These are phyloP conservation scores for Scedosporium minutisporum DNA, from an alignment of 2,329 filamentous ascomycete genomes.

Conservation along the genomic window DNA sequence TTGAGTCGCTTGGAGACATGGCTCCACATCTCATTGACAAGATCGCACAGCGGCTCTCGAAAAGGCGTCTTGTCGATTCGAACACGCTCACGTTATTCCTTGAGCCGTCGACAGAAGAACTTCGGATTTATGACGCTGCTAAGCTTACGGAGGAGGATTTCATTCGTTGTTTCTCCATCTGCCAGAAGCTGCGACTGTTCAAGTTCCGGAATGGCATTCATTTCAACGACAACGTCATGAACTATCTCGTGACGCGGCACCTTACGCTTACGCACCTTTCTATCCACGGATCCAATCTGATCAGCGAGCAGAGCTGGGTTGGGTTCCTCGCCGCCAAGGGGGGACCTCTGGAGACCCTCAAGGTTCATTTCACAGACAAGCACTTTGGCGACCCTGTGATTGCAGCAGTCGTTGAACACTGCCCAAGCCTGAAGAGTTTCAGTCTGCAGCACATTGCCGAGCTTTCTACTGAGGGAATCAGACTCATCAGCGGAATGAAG, in stretches of 20 bases:
- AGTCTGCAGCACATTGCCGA: conserved; percentile 77
- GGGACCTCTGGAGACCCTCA: conserved; percentile 52
- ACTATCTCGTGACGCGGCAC: conserved; percentile 68
- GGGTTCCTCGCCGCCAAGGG: conserved; percentile 60
- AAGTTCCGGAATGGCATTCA: conserved; percentile 81
- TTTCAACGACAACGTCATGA: conserved; percentile 75
- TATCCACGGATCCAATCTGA: conserved; percentile 74
- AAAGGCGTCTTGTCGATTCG: conserved; percentile 45
- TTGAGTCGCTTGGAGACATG: conserved; percentile 52
- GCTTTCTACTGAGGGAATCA: conserved; percentile 56
- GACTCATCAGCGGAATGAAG: conserved; percentile 50
- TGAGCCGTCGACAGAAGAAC: conserved; percentile 36
- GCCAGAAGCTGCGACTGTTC: conserved; percentile 58
- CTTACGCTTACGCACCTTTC: conserved; percentile 62
- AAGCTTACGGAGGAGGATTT: conserved; percentile 69
- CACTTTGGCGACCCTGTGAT: conserved; percentile 68
- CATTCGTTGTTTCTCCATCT: conserved; percentile 67
- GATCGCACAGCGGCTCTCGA: conserved; percentile 50
- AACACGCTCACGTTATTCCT: conserved; percentile 48
- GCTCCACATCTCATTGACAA: conserved; percentile 46
- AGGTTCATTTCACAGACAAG: conserved; percentile 75
- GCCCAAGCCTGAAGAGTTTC: conserved; percentile 60
- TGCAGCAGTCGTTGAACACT: conserved; percentile 49
- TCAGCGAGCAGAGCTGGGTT: conserved; percentile 68
- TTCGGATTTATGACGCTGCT: conserved; percentile 49